Evolutionary conservation across 2,329 filamentous ascomycete species (phyloP).

Genomic region (Penicillium hordei): DNA sequence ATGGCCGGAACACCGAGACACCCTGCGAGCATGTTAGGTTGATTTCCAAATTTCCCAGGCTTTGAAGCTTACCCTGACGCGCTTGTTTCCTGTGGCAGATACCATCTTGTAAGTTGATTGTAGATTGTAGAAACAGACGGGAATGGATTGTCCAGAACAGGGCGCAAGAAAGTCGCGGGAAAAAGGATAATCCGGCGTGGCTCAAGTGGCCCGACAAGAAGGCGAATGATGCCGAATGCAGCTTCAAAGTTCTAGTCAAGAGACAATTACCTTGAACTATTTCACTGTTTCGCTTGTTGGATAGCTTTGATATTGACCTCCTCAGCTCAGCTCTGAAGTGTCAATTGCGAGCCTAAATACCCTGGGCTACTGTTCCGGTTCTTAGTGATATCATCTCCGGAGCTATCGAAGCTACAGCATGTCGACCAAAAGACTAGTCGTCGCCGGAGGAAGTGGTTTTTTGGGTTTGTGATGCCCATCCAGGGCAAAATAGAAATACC

Average conservation of each 20-base stretch:
- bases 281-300: neutral
- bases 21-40: constrained; percentile 37
- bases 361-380: neutral
- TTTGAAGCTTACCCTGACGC: constrained; percentile 46
- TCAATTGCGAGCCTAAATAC: constrained; percentile 10
- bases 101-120: constrained; percentile 45
- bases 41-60: neutral
- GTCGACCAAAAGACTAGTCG: constrained; percentile 74
- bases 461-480: constrained; percentile 56
- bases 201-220: neutral
- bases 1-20: constrained; percentile 49
- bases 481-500: neutral
- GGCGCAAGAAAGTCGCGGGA: constrained; percentile 7
- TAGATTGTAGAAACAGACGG: neutral
- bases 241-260: neutral
- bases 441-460: constrained; percentile 93
- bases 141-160: constrained; percentile 8
- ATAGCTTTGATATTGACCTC: too few relatives aligned
- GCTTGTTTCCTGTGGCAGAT: constrained; percentile 55
- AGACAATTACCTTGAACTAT: neutral
- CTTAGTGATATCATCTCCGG: constrained; percentile 6
- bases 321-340: neutral
- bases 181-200: constrained; percentile 1
- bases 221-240: constrained; percentile 6
- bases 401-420: constrained; percentile 38